Evolutionary conservation across 2,329 filamentous ascomycete species (phyloP), one percentile per base, ranked within the genome.

Genomic region (Madurella fahalii): DNA sequence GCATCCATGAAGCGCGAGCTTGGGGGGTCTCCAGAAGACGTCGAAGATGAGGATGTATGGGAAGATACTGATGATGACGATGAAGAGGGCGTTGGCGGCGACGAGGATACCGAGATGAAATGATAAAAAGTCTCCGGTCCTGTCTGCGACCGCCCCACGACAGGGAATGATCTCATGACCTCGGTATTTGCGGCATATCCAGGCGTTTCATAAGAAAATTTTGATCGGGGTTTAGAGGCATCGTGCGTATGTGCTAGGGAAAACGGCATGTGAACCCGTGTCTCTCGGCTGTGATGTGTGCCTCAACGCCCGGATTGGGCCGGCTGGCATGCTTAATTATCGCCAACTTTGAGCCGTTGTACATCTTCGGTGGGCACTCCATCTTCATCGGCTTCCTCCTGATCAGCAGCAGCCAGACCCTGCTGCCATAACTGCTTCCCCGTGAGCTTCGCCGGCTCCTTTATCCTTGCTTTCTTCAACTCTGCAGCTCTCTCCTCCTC

Each of bases 401-500:
- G 83, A 44, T 86, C 85, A 58, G 71, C 78, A 73, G 85, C 78
- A 48, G 74, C 87, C 64, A 92, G 70, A 30, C 89, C 89, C 48
- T 79, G 79, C 76, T 92, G 87, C 87, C 89, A 93, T 39, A 93
- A 75, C 67, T 93, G 86, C 66, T 76, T 85, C 16, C 89, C 89
- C 1, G 88, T 86, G 61, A 92, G 71, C 66, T 79, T 85, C 40
- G 85, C 81, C 15, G 89, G 83, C 57, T 89, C 89, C 77, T 90
- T 94, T 56, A 84, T 78, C 65, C 77, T 86, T 16, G 85, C 83
- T 74, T 90, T 87, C 73, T 89, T 91, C 73, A 90, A 82, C 73
- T 95, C 92, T 47, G 92, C 90, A 34, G 85, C 77, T 60, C 89
- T 83, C 63, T 93, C 89, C 61, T 93, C 90, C 69, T 89, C 87